Evolutionary conservation across 164 flowering plant genomes (phyloP), one percentile per base, ranked within the genome.

Genomic region (Berberis vulgaris): DNA sequence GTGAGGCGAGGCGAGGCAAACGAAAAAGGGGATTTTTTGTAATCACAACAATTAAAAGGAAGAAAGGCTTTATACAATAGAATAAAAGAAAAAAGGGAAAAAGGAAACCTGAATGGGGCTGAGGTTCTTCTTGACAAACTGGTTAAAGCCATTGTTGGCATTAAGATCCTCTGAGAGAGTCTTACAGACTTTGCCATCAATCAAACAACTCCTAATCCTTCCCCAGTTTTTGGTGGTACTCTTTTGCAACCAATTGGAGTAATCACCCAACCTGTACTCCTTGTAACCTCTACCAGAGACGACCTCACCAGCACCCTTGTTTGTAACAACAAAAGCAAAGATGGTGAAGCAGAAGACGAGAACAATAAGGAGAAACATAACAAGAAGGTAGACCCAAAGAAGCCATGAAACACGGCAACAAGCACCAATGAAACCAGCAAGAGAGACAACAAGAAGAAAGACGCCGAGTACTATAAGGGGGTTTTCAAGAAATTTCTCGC

Each of bases 371-470:
- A 81, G 12, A 60, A 81, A 79, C 86, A 82, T 81, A 50, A 78
- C 80, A 2, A 78, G 8, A 3, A 83, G 76, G 72, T 84, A 84
- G 45, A 79, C 26, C 82, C 82, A 79, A 45, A 84, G 79, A 1
- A 84, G 72, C 75, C 78, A 79, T 6, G 78, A 59, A 3, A 78
- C 73, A 3, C 79, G 49, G 60, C 76, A 84, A 65, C 83, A 83
- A 1, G 86, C 76, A 12, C 86, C 89, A 66, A 84, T 60, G 10
- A 84, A 56, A 10, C 89, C 89, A 1, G 81, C 82, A 40, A 84
- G 69, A 1, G 89, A 79, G 5, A 84, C 73, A 1, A 78, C 7
- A 69, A 84, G n/a, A 26, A 84, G 76, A 54, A 80, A 77, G 0
- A 77, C 79, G 0, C 89, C 89, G 6, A 81, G 7, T 3, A 67